phyloP scores from a whole-genome alignment of 2,329 filamentous ascomycete genomes.

The Verticillium alfalfae region DNA sequence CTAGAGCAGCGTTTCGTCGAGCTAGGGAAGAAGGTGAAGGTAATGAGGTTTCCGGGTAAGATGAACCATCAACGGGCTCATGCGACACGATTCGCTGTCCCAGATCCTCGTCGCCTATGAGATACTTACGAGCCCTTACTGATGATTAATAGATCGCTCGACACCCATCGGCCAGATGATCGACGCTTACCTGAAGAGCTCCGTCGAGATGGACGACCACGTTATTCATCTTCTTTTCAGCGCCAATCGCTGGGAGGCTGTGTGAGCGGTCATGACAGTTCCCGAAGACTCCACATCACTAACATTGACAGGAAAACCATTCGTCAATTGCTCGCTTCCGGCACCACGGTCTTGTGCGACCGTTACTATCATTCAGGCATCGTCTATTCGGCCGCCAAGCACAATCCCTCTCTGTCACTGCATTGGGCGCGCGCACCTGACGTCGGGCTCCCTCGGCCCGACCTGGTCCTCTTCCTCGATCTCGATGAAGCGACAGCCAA shows the following conservation, averaged over 20 bases:
- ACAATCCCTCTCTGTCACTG: conserved; percentile 62
- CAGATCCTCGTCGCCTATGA: not conserved
- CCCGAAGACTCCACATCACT: not conserved
- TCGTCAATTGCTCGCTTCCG: conserved; percentile 48
- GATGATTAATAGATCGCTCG: conserved; percentile 59
- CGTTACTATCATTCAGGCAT: conserved; percentile 94
- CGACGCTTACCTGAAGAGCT: conserved; percentile 70
- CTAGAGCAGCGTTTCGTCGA: conserved; percentile 52
- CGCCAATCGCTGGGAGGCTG: conserved; percentile 82
- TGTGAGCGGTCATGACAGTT: conserved; percentile 29
- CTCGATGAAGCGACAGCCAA: conserved; percentile 68
- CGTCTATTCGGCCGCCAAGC: conserved; percentile 87
- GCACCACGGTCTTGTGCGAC: conserved; percentile 77
- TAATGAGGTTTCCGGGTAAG: conserved; percentile 54
- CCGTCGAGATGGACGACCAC: conserved; percentile 74
- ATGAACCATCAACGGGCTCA: conserved; percentile 3
- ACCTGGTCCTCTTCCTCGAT: conserved; percentile 83
- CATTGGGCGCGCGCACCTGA: conserved; percentile 82
- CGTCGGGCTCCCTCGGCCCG: conserved; percentile 78
- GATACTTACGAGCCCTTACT: not conserved
- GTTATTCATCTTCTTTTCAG: conserved; percentile 86
- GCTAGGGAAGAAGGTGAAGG: conserved; percentile 41
- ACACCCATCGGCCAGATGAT: conserved; percentile 87
- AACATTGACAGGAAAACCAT: conserved; percentile 40
- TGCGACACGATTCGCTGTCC: not conserved